phyloP scores from a whole-genome alignment of 2,329 filamentous ascomycete genomes.

The Fusarium dimerum region DNA sequence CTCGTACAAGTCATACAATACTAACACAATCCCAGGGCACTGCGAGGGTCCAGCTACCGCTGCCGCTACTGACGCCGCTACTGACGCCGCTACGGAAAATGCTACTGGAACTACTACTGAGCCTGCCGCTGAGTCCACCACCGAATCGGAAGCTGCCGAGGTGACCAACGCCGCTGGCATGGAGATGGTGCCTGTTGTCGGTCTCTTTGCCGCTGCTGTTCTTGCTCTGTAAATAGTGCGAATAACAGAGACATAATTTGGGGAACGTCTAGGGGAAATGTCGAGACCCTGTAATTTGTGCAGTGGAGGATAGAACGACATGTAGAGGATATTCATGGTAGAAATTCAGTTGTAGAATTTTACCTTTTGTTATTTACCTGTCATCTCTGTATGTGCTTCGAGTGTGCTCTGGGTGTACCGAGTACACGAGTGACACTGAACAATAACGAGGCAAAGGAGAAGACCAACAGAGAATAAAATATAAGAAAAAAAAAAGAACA shows the following conservation, averaged over 20 bases:
- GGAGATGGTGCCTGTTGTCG: conserved; percentile 21
- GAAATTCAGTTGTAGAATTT: too few species aligned
- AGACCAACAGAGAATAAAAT: too few species aligned
- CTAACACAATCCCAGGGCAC: conserved; percentile 16
- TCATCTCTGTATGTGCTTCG: too few species aligned
- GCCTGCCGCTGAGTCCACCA: neutral
- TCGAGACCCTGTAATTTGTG: conserved; percentile 12
- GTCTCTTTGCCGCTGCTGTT: conserved; percentile 23
- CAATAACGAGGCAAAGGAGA: too few species aligned
- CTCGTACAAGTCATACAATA: fast-evolving
- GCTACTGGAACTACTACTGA: neutral
- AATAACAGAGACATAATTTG: neutral
- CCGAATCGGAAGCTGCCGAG: neutral
- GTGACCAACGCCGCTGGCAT: conserved; percentile 19
- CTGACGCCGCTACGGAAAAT: conserved; percentile 3
- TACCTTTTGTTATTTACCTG: too few species aligned
- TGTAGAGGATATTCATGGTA: too few species aligned
- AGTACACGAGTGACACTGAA: too few species aligned
- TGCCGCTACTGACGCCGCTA: conserved; percentile 4
- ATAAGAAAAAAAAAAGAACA: too few species aligned
- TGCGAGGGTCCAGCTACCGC: conserved; percentile 21
- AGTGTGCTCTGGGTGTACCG: too few species aligned
- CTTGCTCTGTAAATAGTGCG: conserved; percentile 19
- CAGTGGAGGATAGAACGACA: too few species aligned
- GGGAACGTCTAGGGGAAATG: conserved; percentile 5